Conservation (phyloP, 495 filamentous ascomycete genomes). For the Rhizodiscina lignyota region DNA sequence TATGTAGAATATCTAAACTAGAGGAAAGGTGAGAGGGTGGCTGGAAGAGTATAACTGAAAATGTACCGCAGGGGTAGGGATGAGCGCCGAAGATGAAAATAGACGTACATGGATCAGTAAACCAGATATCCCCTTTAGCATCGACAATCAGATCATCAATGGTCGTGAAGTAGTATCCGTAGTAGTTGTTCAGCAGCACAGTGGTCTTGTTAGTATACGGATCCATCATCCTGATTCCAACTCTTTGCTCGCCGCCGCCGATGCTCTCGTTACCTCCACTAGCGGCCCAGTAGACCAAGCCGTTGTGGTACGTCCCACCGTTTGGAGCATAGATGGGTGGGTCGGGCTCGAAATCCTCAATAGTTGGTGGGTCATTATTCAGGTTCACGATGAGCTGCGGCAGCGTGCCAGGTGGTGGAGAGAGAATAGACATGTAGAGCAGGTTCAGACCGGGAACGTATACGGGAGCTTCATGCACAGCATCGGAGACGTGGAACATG, state of each 20-base stretch:
- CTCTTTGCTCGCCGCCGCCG: background rate
- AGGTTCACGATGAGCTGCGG: conserved; percentile 6
- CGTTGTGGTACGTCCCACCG: conserved; percentile 10
- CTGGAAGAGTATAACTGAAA: too few relatives aligned
- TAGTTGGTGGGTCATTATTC: conserved; percentile 5
- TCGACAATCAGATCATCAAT: conserved; percentile 17
- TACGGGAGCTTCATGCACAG: conserved; percentile 26
- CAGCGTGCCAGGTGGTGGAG: background rate
- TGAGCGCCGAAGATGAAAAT: too few relatives aligned
- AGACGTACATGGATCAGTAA: conserved; percentile 39
- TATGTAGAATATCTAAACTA: too few relatives aligned
- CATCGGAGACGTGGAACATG: conserved; percentile 17
- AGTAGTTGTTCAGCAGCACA: conserved; percentile 16
- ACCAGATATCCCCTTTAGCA: conserved; percentile 33
- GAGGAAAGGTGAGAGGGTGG: too few relatives aligned
- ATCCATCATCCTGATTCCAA: conserved; percentile 13
- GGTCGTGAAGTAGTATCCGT: conserved; percentile 17
- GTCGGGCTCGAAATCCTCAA: conserved; percentile 5
- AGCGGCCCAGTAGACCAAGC: conserved; percentile 9
- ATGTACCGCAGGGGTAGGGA: too few relatives aligned
- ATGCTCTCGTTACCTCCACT: conserved; percentile 2
- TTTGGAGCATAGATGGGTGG: conserved; percentile 11
- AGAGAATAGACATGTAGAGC: conserved; percentile 13
- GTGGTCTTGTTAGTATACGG: conserved; percentile 12
- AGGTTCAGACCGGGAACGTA: conserved; percentile 24